A percentile compares a stretch with the other conserved stretches of the same genome.
phyloP scores from a whole-genome alignment of 2,329 filamentous ascomycete species.

The Colletotrichum sp. region DNA sequence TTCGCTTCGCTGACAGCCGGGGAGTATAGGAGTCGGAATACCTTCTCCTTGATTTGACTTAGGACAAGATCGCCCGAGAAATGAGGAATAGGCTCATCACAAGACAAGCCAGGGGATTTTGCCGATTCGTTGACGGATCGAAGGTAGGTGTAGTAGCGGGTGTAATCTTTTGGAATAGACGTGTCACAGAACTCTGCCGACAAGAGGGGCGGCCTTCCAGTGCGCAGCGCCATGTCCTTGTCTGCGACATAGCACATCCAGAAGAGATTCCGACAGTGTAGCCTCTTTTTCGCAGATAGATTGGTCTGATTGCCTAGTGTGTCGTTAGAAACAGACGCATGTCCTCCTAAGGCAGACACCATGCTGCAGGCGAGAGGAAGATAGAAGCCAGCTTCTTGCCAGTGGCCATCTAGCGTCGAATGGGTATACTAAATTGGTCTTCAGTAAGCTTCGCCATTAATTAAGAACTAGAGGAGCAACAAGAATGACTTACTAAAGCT shows the following conservation, averaged over 20 bases:
- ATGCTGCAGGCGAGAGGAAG: neutral
- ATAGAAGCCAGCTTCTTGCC: neutral
- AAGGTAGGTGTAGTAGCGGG: neutral
- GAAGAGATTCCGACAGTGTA: conserved; percentile 26
- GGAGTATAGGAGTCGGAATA: neutral
- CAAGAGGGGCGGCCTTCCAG: conserved; percentile 25
- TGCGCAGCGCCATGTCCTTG: conserved; percentile 29
- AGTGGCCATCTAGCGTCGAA: neutral
- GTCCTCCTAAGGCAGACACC: neutral
- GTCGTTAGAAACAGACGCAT: neutral
- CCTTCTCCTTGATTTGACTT: neutral
- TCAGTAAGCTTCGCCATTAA: neutral
- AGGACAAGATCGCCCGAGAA: neutral
- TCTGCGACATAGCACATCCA: conserved; percentile 32
- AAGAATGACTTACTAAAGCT: neutral
- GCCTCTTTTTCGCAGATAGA: neutral
- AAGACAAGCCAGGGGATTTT: too few relatives aligned
- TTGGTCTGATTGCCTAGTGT: neutral
- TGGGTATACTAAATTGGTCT: neutral
- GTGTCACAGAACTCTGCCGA: neutral
- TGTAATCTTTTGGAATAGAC: neutral
- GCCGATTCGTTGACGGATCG: neutral
- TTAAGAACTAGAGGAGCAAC: neutral
- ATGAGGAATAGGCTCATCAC: neutral
- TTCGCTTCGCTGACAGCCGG: neutral